Evolutionary conservation across 371 early-diverging fungal species (phyloP), one percentile per base, ranked within the genome.

Genomic region (Chytridium lagenaria): DNA sequence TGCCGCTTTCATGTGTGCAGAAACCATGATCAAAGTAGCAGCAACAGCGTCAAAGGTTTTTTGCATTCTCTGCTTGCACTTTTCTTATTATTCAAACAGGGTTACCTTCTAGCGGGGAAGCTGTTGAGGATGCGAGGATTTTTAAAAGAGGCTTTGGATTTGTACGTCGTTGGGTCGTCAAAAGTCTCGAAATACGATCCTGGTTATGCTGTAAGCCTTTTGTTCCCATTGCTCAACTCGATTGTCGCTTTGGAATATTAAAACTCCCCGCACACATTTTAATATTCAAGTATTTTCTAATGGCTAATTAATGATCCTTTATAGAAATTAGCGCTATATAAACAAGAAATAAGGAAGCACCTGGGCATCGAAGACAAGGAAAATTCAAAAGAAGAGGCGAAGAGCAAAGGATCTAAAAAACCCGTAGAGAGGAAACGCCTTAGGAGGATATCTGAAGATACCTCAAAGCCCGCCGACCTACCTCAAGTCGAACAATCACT

Each of bases 131-230:
- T 61, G 3, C 61, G 34, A 37, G 61, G 61, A 61, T 36, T 61
- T 28, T 12, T 34, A 15, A 3, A 61, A 10, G 61, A 61, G 31
- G 61, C 61, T 3, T 37, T 22, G 12, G 5, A 61, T 3, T 5
- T 61, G 12, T 61, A 61, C 37, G 7, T 10, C 34, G 15, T 61
- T 30, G 61, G 61, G 12, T 33, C 61, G 10, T 10, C 36, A 12
- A 61, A 61, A 61, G 61, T 61, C 10, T 37, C 61, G 26, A 61
- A 34, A 61, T 12, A 34, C 7, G 61, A 61, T 34, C 36, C 61
- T 61, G 61, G 61, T 33, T 61, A 61, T 37, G 61, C 7, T 7
- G 61, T 61, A 36, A 10, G 61, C 23, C 23, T 52, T n/a, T 52
- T 52, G n/a, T n/a, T n/a, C n/a, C n/a, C n/a, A n/a, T 44, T 44